Conservation (phyloP, 192 early-diverging fungal genomes). For the Phycomyces blakesleeanus region DNA sequence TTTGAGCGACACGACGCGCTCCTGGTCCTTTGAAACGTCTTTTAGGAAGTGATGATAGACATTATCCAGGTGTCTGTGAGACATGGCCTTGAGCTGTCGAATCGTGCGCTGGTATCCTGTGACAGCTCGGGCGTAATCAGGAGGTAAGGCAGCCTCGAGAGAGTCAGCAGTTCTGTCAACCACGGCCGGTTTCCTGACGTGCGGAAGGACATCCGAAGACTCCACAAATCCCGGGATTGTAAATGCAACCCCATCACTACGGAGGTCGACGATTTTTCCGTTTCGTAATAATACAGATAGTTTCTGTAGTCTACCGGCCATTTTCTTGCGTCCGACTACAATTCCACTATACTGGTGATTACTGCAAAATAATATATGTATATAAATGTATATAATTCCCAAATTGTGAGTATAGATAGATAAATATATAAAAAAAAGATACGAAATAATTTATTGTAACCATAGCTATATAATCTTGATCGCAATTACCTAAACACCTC, state of each 20-base stretch:
- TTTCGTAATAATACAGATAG: conserved; percentile 17
- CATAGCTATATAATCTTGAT: too few relatives aligned
- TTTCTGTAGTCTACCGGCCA: conserved; percentile 24
- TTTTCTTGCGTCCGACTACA: conserved; percentile 14
- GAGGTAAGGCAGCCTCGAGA: conserved; percentile 9
- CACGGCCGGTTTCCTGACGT: background rate
- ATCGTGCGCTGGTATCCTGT: conserved; percentile 31
- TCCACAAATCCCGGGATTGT: conserved; percentile 35
- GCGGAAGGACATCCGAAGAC: conserved; percentile 7
- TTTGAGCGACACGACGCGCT: conserved; percentile 9
- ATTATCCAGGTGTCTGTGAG: conserved; percentile 36
- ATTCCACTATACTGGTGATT: conserved; percentile 28
- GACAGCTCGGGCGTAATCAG: conserved; percentile 34
- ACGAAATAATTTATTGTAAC: too few relatives aligned
- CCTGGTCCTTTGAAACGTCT: background rate
- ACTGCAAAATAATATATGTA: too few relatives aligned
- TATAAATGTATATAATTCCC: too few relatives aligned
- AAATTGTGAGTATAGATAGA: too few relatives aligned
- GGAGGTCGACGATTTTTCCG: conserved; percentile 7
- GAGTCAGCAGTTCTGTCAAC: conserved; percentile 13
- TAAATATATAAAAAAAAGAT: too few relatives aligned
- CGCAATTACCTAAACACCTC: conserved; percentile 30
- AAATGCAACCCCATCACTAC: conserved; percentile 46
- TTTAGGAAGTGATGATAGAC: conserved; percentile 16
- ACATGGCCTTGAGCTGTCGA: conserved; percentile 29